Base-by-base conservation (phyloP, 495 filamentous ascomycete genomes). In the Penicillium odoratum region DNA sequence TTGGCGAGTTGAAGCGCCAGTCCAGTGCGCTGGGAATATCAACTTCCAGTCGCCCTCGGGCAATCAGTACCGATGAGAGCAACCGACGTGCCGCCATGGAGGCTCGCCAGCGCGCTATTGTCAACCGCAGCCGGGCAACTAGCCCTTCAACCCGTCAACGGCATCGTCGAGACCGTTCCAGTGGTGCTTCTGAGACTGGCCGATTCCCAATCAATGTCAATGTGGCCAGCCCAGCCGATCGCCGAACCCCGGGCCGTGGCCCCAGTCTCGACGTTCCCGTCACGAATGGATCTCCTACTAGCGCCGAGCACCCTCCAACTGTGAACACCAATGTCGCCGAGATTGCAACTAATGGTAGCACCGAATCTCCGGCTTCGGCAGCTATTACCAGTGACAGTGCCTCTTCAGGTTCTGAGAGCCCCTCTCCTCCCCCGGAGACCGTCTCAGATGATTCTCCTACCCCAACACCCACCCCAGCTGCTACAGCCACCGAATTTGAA, bases 61-160 rank as follows among this genome's bases (percentile, higher is more conserved):
- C 92, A 26, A 89, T 98, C 66, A 95, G 90, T 71, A 96, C 92
- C 0, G 94, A 99, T 67, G 94, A 98, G 78, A 93, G 90, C 74
- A 95, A 95, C 72, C 90, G 94, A 36, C 91, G 92, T 53, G 92
- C 89, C 11, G 85, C 93, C 65, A 92, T 95, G 84, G 93, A 98
- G 69, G 93, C 94, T 57, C 86, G 94, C 29, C 88, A 89, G 64
- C 86, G 92, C 45, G 91, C 90, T 31, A 87, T 98, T 50, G 82
- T 91, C 78, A 86, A 67, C 85, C 83, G 69, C 50, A 87, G 86
- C 72, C 82, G 93, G 50, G 86, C 84, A 40, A 85, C 84, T 21
- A 90, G 86, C 61, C 92, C 91, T n/a, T 85, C 83, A 9, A 85
- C 88, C 16, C 83, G 81, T 56, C 79, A 75, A 44, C 67, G 76